Conservation (phyloP, 2,329 filamentous ascomycete genomes). For the Paramyrothecium roridum region DNA sequence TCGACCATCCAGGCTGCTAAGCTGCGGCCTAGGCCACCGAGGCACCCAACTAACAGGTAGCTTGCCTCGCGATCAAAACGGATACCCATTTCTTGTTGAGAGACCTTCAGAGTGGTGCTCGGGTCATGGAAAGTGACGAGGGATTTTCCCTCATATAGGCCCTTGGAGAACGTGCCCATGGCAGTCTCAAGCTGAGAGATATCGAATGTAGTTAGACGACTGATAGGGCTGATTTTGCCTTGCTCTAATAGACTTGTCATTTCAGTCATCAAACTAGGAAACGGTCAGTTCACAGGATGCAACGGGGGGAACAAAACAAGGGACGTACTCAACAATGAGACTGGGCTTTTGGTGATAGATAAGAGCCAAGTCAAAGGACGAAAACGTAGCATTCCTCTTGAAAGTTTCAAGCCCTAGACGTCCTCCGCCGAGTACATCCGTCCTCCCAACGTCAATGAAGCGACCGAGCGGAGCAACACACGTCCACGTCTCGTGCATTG, state of each 20-base stretch:
- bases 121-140: conserved; percentile 2
- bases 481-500: neutral
- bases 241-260: neutral
- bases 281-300: neutral
- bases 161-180: conserved; percentile 4
- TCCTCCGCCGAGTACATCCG: conserved; percentile 9
- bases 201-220: neutral
- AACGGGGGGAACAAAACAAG: neutral
- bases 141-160: conserved; percentile 1
- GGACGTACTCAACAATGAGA: neutral
- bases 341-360: neutral
- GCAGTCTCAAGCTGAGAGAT: conserved; percentile 1
- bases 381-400: conserved; percentile 1
- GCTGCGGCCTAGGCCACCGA: conserved; percentile 20
- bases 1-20: conserved; percentile 14
- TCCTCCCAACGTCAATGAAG: conserved; percentile 26
- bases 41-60: conserved; percentile 5
- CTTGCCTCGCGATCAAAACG: neutral
- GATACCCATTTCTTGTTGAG: neutral
- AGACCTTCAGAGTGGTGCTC: neutral
- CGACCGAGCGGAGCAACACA: conserved; percentile 21
- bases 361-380: conserved; percentile 2
- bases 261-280: neutral
- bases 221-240: neutral
- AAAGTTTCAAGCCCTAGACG: neutral